Percentiles rank a stretch among this genome's conserved stretches.
Conservation (phyloP, 768 basidiomycete genomes). For the Holtermannia corniformis region DNA sequence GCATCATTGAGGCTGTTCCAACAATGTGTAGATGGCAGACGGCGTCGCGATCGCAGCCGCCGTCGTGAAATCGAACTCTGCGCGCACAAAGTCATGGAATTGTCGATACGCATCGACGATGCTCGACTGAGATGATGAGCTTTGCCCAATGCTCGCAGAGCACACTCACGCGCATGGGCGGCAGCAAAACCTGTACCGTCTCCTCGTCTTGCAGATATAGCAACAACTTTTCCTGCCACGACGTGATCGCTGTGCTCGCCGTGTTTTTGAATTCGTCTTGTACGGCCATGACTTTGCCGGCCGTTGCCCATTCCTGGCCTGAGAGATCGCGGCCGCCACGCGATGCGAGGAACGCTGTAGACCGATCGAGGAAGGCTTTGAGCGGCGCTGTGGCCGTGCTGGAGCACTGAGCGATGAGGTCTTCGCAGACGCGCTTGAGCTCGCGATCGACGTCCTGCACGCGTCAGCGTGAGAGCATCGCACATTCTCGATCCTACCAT, state of each 20-base stretch:
- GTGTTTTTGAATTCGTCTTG: constrained; percentile 48
- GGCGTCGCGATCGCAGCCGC: constrained; percentile 33
- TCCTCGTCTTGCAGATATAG: constrained; percentile 72
- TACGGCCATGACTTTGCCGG: constrained; percentile 47
- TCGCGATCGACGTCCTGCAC: constrained; percentile 83
- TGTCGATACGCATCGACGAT: constrained; percentile 64
- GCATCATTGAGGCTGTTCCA: background rate
- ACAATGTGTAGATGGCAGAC: constrained; percentile 17
- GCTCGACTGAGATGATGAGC: constrained; percentile 47
- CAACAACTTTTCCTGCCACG: constrained; percentile 50
- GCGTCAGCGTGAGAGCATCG: too few relatives aligned
- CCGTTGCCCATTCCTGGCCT: constrained; percentile 49
- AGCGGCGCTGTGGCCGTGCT: constrained; percentile 54
- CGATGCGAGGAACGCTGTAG: constrained; percentile 41
- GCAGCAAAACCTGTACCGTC: constrained; percentile 66
- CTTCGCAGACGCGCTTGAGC: constrained; percentile 75
- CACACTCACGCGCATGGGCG: constrained; percentile 50
- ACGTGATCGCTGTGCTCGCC: constrained; percentile 49
- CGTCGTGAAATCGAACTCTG: constrained; percentile 44
- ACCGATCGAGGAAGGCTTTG: constrained; percentile 55
- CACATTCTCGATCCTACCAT: constrained; percentile 46
- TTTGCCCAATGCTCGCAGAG: background rate
- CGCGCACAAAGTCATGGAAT: constrained; percentile 55
- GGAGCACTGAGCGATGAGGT: constrained; percentile 60
- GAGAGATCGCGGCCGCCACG: constrained; percentile 25